These are phyloP conservation scores for Hygrophorus russula DNA, from an alignment of 768 basidiomycete genomes.

Conservation along the genomic window DNA sequence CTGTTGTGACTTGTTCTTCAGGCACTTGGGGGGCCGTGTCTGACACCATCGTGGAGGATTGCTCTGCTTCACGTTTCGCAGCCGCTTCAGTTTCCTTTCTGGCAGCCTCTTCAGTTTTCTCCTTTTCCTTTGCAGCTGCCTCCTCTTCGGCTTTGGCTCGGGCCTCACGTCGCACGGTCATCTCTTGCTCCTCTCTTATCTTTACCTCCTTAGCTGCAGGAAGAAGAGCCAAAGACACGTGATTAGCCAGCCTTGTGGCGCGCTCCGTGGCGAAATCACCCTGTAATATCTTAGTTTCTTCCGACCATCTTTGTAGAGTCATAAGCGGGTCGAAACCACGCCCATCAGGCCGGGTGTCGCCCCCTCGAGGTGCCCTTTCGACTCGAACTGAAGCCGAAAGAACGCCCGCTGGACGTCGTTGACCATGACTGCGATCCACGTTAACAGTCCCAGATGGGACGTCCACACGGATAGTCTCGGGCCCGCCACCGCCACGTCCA, in stretches of 20 bases:
- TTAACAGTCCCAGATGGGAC: constrained; percentile 56
- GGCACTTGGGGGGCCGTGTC: neutral
- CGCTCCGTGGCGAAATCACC: constrained; percentile 65
- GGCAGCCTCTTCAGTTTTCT: constrained; percentile 21
- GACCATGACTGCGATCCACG: constrained; percentile 41
- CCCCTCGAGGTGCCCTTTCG: constrained; percentile 38
- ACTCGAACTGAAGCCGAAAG: constrained; percentile 51
- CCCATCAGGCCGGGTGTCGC: constrained; percentile 29
- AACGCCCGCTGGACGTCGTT: constrained; percentile 33
- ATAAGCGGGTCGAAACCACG: constrained; percentile 70
- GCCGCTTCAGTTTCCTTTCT: constrained; percentile 10
- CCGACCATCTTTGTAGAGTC: constrained; percentile 81
- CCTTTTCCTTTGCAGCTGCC: constrained; percentile 23
- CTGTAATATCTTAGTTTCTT: constrained; percentile 76
- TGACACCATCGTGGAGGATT: constrained; percentile 2
- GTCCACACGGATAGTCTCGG: constrained; percentile 70
- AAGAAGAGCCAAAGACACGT: constrained; percentile 61
- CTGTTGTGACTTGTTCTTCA: constrained; percentile 12
- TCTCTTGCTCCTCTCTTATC: constrained; percentile 44
- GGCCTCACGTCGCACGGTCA: constrained; percentile 24
- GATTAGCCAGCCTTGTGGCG: constrained; percentile 53
- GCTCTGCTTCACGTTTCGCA: constrained; percentile 7
- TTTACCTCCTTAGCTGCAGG: constrained; percentile 58
- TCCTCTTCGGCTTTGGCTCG: constrained; percentile 28
- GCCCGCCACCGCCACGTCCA: constrained; percentile 36